A percentile compares a stretch with the other conserved stretches of the same genome.
These are phyloP conservation scores for Dictyostelium intermedium DNA, from an alignment of 78 protist species.

Conservation along the genomic window DNA sequence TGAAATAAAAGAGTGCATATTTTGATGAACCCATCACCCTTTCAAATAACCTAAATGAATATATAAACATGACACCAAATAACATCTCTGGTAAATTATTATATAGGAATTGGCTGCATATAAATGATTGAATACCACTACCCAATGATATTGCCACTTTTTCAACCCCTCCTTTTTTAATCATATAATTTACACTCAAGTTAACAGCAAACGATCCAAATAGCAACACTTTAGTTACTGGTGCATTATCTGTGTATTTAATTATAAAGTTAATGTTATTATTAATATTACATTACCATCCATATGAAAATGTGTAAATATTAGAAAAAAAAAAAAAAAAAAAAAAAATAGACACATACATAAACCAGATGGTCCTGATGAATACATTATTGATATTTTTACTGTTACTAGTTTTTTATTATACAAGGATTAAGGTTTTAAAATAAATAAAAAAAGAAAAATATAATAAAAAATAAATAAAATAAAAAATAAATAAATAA, in stretches of 20 bases:
- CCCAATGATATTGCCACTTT: neutral
- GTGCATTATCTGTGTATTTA: conserved; percentile 46
- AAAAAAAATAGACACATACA: conserved; percentile 2
- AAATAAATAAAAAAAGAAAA: neutral
- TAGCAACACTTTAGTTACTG: conserved; percentile 45
- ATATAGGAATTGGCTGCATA: conserved; percentile 10
- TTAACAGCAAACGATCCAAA: neutral
- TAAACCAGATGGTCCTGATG: conserved; percentile 61
- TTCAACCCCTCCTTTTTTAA: neutral
- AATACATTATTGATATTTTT: neutral
- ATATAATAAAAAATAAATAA: neutral
- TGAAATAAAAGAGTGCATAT: conserved; percentile 1
- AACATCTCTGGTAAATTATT: conserved; percentile 2
- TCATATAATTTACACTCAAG: neutral
- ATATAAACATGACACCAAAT: conserved; percentile 13
- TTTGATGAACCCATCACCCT: conserved; percentile 65
- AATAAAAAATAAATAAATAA: no score
- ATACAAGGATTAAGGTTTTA: neutral
- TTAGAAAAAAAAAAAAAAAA: neutral
- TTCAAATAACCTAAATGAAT: conserved; percentile 48
- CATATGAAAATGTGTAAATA: no score
- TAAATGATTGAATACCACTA: neutral
- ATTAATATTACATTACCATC: neutral
- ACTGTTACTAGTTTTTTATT: neutral
- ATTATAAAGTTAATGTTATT: neutral